Evolutionary conservation across 2,329 filamentous ascomycete genomes (phyloP).

Genomic region (Bipolaris zeicola): DNA sequence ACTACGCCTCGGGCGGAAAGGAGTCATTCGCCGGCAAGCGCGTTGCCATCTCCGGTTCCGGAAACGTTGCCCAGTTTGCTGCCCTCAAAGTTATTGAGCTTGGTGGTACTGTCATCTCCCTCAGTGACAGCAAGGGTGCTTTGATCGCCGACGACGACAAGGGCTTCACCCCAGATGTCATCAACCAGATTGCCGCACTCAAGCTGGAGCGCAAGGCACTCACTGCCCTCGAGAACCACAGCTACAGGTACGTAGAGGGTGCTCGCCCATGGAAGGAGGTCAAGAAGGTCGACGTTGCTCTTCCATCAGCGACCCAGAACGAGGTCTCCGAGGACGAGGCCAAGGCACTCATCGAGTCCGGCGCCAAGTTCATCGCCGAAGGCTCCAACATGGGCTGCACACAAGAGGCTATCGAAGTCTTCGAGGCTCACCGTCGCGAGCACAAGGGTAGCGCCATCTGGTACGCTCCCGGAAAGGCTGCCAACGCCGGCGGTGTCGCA

Average conservation of each 20-base stretch:
- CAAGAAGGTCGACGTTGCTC: slow-evolving; percentile 85
- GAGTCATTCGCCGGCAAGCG: slow-evolving; percentile 89
- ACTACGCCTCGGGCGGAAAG: slow-evolving; percentile 76
- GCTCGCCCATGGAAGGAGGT: slow-evolving; percentile 91
- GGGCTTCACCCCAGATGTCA: slow-evolving; percentile 77
- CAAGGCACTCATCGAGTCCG: slow-evolving; percentile 74
- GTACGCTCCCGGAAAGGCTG: slow-evolving; percentile 95
- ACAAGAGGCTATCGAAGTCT: slow-evolving; percentile 90
- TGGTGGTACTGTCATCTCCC: slow-evolving; percentile 86
- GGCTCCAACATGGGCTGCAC: slow-evolving; percentile 99
- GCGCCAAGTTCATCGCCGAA: slow-evolving; percentile 87
- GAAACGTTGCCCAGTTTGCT: slow-evolving; percentile 97
- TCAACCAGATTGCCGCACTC: slow-evolving; percentile 78
- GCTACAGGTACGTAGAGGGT: slow-evolving; percentile 85
- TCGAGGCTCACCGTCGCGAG: slow-evolving; percentile 75
- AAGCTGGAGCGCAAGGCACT: slow-evolving; percentile 88
- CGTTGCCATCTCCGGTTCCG: slow-evolving; percentile 93
- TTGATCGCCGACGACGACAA: slow-evolving; percentile 74
- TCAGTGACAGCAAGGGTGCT: slow-evolving; percentile 89
- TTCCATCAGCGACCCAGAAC: slow-evolving; percentile 96
- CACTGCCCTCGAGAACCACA: slow-evolving; percentile 69
- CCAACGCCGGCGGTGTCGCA: slow-evolving; percentile 96
- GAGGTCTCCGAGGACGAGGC: slow-evolving; percentile 94
- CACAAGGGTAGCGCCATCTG: slow-evolving; percentile 78
- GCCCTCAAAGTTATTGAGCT: slow-evolving; percentile 97